Conservation (phyloP, 108 stramenopile genomes). For the Skeletonema potamos region DNA sequence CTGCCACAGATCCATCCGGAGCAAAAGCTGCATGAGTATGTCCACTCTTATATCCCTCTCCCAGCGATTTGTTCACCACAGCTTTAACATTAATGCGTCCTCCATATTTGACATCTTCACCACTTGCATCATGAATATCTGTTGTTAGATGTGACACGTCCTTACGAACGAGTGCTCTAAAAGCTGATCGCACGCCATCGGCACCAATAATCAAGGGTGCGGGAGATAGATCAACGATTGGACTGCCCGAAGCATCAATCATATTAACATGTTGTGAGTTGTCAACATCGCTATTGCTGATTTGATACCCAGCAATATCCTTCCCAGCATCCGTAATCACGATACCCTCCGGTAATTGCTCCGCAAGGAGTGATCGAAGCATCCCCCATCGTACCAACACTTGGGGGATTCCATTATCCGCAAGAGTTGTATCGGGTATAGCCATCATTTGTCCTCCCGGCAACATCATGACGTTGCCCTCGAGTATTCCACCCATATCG, state of each 20-base stretch:
- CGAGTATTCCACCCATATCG: not conserved
- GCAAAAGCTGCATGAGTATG: slow-evolving; percentile 7
- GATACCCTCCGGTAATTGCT: not conserved
- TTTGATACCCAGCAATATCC: not conserved
- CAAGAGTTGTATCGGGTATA: not conserved
- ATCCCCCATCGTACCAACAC: not conserved
- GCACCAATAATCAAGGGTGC: slow-evolving; percentile 9
- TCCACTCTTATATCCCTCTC: not conserved
- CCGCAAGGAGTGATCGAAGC: not conserved
- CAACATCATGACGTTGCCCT: slow-evolving; percentile 5
- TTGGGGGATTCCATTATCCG: not conserved
- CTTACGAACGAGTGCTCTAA: not conserved
- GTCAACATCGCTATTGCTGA: not conserved
- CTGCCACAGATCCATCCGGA: slow-evolving; percentile 8
- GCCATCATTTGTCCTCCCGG: slow-evolving; percentile 1
- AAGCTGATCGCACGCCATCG: slow-evolving; percentile 1
- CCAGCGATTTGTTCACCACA: not conserved
- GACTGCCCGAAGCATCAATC: not conserved
- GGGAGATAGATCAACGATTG: not conserved
- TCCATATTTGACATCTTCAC: slow-evolving; percentile 4
- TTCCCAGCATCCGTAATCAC: not conserved
- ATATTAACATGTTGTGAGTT: not conserved
- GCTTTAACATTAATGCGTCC: slow-evolving; percentile 18
- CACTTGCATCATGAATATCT: not conserved
- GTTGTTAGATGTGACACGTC: slow-evolving; percentile 1